Conservation (phyloP, 2,329 filamentous ascomycete genomes). For the Calonectria multiphialidica region DNA sequence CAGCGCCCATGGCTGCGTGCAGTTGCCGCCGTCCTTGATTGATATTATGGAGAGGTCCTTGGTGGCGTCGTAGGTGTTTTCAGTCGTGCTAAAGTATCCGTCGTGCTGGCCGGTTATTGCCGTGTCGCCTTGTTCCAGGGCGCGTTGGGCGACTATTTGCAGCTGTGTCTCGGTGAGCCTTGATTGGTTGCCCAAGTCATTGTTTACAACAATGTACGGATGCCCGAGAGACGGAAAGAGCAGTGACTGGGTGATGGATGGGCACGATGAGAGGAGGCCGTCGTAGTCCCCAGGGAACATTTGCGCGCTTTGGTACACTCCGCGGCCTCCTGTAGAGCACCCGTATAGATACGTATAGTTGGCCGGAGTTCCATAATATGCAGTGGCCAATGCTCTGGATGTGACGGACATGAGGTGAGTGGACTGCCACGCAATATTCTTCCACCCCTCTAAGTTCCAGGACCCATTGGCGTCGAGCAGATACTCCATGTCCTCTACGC, state of each 20-base stretch:
- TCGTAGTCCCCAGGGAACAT: background rate
- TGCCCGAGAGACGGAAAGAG: background rate
- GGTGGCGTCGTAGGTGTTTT: background rate
- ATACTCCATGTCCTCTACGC: background rate
- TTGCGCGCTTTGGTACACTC: background rate
- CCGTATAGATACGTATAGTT: background rate
- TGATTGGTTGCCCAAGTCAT: background rate
- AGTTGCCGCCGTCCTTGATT: background rate
- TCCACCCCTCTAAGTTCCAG: background rate
- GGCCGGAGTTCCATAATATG: background rate
- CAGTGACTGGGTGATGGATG: background rate
- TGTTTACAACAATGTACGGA: background rate
- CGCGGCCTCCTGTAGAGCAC: background rate
- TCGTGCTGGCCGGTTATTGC: background rate
- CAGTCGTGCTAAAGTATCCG: background rate
- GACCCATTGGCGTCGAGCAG: background rate
- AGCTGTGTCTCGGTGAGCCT: background rate
- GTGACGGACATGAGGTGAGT: background rate
- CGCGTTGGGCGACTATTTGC: background rate
- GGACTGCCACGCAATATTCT: background rate
- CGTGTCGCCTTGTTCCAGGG: background rate
- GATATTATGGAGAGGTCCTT: background rate
- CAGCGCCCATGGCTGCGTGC: background rate
- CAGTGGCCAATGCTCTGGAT: background rate
- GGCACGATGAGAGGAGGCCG: background rate